Base-by-base conservation (phyloP, 164 flowering plant species). In the Tinospora cordifolia region DNA sequence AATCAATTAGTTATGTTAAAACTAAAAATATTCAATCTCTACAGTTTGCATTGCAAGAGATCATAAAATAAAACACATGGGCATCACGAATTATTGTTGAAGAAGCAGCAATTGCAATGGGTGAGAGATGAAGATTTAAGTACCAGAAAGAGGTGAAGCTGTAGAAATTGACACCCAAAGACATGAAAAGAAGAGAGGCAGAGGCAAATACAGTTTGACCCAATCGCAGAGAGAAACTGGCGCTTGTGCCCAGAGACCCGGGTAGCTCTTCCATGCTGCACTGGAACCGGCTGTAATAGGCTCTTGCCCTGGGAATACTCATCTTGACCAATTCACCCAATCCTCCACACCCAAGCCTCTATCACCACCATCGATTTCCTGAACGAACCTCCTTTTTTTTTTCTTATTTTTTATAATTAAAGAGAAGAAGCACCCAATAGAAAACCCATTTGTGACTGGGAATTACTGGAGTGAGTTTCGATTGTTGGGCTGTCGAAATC, bases 101-200 rank as follows among this genome's bases (percentile, higher is more conserved):
- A 30, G 46, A 14, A 25, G 14, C n/a, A 7, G 17, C 0, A 1
- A 54, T n/a, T n/a, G n/a, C n/a, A 60, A 41, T 38, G 39, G 25
- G 39, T 25, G 66, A 41, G 62, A 71, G 63, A 67, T 30, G 36
- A 25, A 68, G 40, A 1, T 2, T 2, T 1, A 21, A 69, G 70
- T 83, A 91, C 95, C 91, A 84, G 87, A 89, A 89, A 69, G 90
- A 74, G 41, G 93, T 85, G 74, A 81, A 88, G 82, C 83, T 78
- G 78, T 86, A 89, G 88, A 91, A 88, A 34, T 86, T 81, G 62
- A 87, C 78, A 41, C 79, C 87, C 34, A 85, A 70, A 63, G 89
- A 87, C 88, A 87, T 86, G 77, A 89, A 85, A 51, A 89, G 83
- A 17, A 91, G 87, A 39, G 95, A 85, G 47, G 93, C 95, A 7